These are phyloP conservation scores for Escovopsis sp. DNA, from an alignment of 2,329 filamentous ascomycete genomes.

Conservation along the genomic window DNA sequence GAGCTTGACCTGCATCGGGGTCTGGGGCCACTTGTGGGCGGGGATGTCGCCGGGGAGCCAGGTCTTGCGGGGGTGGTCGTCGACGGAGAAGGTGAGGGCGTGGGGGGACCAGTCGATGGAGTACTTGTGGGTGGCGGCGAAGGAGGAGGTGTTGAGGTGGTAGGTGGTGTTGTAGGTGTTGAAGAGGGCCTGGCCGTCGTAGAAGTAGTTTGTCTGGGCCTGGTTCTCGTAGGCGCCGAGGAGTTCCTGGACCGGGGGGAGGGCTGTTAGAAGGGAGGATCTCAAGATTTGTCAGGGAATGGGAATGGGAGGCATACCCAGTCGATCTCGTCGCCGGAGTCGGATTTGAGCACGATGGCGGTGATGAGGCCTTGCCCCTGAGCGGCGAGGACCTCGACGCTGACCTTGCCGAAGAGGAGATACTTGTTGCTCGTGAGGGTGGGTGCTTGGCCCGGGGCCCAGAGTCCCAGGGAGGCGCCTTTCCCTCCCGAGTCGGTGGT, in stretches of 20 bases:
- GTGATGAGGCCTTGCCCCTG: constrained; percentile 64
- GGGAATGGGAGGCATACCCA: constrained; percentile 11
- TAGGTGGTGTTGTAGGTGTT: constrained; percentile 35
- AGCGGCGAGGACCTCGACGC: constrained; percentile 54
- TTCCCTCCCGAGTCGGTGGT: constrained; percentile 11
- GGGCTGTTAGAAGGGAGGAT: neutral
- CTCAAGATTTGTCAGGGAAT: neutral
- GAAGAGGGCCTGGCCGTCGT: constrained; percentile 45
- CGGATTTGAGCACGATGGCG: constrained; percentile 61
- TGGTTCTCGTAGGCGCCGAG: constrained; percentile 26
- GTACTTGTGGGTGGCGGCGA: constrained; percentile 44
- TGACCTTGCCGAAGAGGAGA: constrained; percentile 70
- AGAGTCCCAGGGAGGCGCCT: constrained; percentile 37
- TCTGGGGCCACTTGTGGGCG: constrained; percentile 46
- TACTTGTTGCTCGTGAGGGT: constrained; percentile 59
- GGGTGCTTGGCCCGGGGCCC: constrained; percentile 38
- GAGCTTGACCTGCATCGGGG: constrained; percentile 52
- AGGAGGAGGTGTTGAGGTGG: constrained; percentile 24
- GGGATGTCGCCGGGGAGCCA: constrained; percentile 30
- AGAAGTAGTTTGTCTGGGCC: constrained; percentile 71
- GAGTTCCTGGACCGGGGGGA: constrained; percentile 10
- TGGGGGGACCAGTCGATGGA: constrained; percentile 51
- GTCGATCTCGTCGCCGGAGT: constrained; percentile 61
- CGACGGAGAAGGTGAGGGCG: constrained; percentile 44
- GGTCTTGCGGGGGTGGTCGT: constrained; percentile 23